Base-by-base conservation (phyloP, 2,329 filamentous ascomycete genomes). In the Decorospora gaudefroyi region DNA sequence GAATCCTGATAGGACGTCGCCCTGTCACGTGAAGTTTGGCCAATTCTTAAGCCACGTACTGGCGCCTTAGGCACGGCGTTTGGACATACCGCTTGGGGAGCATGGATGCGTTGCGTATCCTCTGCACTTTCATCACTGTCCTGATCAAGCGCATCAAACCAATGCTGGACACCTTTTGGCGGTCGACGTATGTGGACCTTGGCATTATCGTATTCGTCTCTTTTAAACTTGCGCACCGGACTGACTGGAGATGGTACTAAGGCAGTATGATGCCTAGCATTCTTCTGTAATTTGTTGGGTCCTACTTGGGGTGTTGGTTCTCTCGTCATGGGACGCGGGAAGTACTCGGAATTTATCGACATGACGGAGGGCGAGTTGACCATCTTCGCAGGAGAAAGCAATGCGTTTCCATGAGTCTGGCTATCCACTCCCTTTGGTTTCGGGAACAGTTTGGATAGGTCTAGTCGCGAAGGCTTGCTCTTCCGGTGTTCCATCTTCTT, bases 111-210 rank as follows among this genome's bases (percentile, higher is more conserved):
- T 19, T 39, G 29, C 6, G 32, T 31, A 6, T 58, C 61, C 7
- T 64, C 61, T 4, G 46, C 32, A 8, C 53, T 49, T 13, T 68
- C 66, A 11, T 70, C 69, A 22, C 70, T 69, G 15, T 72, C 71
- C 9, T 72, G 69, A 16, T 71, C 68, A 8, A 76, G 61, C 3
- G 69, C 75, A 42, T 78, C 76, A 43, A 78, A 78, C 76, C 76
- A 78, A 47, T 78, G 73, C 46, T 76, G 66, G 18, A 76, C 74
- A 6, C 75, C 75, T 34, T 72, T 74, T 4, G 75, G 75, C 11
- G 75, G 75, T 22, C 74, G 64, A 23, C 73, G 66, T 12, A 77
- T 69, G 42, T 77, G 69, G 17, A 73, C 67, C 58, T 78, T 78
- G 41, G 74, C 68, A 53, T 67, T 73, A 47, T 76, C 74, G 52